Evolutionary conservation across 176 grass and related monocot species (phyloP).

Genomic region (Saccharum spontaneum): DNA sequence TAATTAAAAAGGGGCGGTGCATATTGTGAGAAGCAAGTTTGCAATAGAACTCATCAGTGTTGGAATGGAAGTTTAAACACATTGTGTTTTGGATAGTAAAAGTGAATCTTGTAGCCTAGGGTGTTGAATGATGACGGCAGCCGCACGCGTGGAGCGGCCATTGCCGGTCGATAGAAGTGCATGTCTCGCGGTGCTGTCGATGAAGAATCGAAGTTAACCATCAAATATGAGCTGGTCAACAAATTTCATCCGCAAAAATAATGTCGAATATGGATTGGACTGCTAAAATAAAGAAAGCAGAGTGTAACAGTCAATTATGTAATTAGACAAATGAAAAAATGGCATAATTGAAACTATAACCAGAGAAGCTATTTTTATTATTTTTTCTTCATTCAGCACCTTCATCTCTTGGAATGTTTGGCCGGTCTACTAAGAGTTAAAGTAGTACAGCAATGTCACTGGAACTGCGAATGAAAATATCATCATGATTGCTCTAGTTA

Average conservation of each 20-base stretch:
- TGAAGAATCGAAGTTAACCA: no score
- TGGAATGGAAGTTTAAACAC: no score
- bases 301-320: constrained; percentile 10
- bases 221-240: constrained; percentile 19
- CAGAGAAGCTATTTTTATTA: no score
- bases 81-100: no score
- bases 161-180: no score
- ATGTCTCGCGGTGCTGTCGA: no score
- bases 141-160: no score
- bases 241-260: constrained; percentile 78
- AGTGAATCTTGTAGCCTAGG: no score
- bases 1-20: no score
- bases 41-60: no score
- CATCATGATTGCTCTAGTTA: constrained; percentile 19
- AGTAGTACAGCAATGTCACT: constrained; percentile 56
- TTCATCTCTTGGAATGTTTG: constrained; percentile 88
- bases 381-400: constrained; percentile 39
- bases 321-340: neutral
- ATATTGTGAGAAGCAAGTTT: no score
- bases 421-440: constrained; percentile 76
- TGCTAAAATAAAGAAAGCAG: constrained; percentile 36
- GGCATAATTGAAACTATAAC: neutral
- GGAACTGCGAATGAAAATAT: constrained; percentile 52
- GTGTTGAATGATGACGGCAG: no score
- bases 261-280: constrained; percentile 81